Evolutionary conservation across 371 early-diverging fungal genomes (phyloP).

Genomic region (Apophysomyces trapeziformis): DNA sequence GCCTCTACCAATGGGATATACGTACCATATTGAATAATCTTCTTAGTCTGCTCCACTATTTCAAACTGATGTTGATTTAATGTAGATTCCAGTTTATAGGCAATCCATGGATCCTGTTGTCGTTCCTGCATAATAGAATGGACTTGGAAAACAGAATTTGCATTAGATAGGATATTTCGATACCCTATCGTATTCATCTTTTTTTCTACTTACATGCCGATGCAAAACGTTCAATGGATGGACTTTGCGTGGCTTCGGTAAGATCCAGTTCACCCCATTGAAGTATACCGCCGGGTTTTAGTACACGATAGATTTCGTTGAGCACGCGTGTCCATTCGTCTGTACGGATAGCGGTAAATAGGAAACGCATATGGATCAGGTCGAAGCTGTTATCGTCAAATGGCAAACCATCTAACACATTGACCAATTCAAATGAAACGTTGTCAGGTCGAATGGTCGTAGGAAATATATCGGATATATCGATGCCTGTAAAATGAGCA

Average conservation of each 20-base stretch:
- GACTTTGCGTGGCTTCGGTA: conserved; percentile 25
- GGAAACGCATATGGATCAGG: conserved; percentile 51
- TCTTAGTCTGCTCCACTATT: conserved; percentile 25
- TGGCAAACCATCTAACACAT: conserved; percentile 46
- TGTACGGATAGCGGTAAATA: conserved; percentile 35
- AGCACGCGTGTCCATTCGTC: conserved; percentile 43
- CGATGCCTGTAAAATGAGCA: conserved; percentile 56
- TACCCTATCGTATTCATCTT: neutral
- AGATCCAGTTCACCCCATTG: conserved; percentile 51
- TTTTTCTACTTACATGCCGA: conserved; percentile 20
- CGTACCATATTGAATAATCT: conserved; percentile 35
- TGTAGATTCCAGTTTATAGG: conserved; percentile 29
- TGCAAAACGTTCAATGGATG: conserved; percentile 9
- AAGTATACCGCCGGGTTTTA: conserved; percentile 51
- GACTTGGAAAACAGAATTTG: conserved; percentile 24
- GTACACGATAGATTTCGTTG: conserved; percentile 44
- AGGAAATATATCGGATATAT: conserved; percentile 55
- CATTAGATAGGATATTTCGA: neutral
- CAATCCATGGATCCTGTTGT: conserved; percentile 43
- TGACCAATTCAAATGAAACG: conserved; percentile 39
- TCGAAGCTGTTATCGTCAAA: conserved; percentile 51
- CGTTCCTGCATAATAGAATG: conserved; percentile 32
- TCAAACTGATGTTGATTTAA: conserved; percentile 31
- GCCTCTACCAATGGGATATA: neutral
- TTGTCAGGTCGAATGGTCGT: conserved; percentile 50